Evolutionary conservation across 2,329 filamentous ascomycete species (phyloP), one percentile per base, ranked within the genome.

Genomic region (Lachnellula suecica): DNA sequence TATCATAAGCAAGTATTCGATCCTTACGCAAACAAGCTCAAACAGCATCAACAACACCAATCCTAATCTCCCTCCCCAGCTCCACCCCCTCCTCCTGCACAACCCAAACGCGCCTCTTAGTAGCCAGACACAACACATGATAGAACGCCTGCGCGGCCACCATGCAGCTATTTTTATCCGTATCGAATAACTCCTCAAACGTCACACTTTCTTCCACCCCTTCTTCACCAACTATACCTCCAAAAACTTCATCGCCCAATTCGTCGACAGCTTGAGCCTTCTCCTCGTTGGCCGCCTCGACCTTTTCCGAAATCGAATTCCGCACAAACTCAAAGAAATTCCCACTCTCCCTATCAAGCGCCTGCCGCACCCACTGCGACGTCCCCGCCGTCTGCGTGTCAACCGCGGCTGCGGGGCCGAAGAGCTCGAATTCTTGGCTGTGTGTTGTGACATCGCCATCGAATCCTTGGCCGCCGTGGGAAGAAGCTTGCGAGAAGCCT

Each of bases 141-240:
- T 88, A 82, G 65, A 90, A 87, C 0, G 84, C 89, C 67, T 91
- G 88, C 2, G 88, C 84, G 8, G 87, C 88, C 11, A 90, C 83
- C 25, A 81, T 72, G 38, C 68, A 74, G 25, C 80, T 82, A 38
- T 66, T 63, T 31, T 74, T 70, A 9, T 65, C 64, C 0, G 83
- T 79, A n/a, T 81, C 76, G 41, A 94, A 81, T 9, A 96, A 71
- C 44, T 83, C 73, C 42, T 86, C 82, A 64, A 97, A 95, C 0
- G 78, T 72, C 38, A 94, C 73, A 70, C 31, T 11, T 45, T 38
- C 23, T 20, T 29, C 38, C 19, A 50, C 53, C 11, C 48, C 31
- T 13, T 31, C 58, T 24, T 44, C 46, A 10, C 37, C 54, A 38
- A 46, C 34, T 11, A 56, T 53, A 24, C 56, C 17, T 15, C 52